These are phyloP conservation scores for Claviceps sp. DNA, from an alignment of 2,329 filamentous ascomycete species.

Conservation along the genomic window DNA sequence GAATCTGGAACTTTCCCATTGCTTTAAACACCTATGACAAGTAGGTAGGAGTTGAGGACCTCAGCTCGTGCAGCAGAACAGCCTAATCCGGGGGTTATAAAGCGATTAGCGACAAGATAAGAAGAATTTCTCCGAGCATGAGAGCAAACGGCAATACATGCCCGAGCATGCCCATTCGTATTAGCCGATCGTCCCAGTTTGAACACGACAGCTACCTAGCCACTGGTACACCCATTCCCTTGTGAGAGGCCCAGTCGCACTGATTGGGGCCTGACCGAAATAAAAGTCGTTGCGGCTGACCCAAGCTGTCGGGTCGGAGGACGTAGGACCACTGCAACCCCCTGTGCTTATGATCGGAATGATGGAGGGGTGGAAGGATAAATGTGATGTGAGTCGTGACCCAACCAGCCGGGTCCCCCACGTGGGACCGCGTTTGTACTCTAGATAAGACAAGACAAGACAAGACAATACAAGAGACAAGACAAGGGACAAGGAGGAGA, in stretches of 20 bases:
- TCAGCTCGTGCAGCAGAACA: background rate
- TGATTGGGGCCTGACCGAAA: conserved; percentile 3
- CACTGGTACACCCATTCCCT: background rate
- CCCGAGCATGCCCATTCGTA: background rate
- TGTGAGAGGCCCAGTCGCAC: background rate
- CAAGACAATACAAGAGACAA: background rate
- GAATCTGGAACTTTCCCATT: conserved; percentile 23
- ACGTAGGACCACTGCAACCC: background rate
- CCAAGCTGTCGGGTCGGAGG: conserved; percentile 7
- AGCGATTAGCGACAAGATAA: background rate
- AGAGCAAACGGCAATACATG: background rate
- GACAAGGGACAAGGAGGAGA: background rate
- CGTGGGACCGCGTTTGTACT: conserved; percentile 1
- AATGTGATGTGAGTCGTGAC: conserved; percentile 2
- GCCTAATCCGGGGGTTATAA: background rate
- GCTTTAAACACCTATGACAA: background rate
- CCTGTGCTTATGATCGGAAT: conserved; percentile 3
- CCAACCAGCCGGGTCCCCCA: conserved; percentile 4
- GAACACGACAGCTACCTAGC: too few relatives aligned
- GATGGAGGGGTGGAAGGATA: background rate
- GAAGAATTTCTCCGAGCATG: background rate
- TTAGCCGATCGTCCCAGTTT: background rate
- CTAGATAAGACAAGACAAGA: background rate
- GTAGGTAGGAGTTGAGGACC: too few relatives aligned
- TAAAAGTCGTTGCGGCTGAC: conserved; percentile 3